Evolutionary conservation across 352 stramenopile species (phyloP), one percentile per base, ranked within the genome.

Genomic region (Phytopythium mirpurense): DNA sequence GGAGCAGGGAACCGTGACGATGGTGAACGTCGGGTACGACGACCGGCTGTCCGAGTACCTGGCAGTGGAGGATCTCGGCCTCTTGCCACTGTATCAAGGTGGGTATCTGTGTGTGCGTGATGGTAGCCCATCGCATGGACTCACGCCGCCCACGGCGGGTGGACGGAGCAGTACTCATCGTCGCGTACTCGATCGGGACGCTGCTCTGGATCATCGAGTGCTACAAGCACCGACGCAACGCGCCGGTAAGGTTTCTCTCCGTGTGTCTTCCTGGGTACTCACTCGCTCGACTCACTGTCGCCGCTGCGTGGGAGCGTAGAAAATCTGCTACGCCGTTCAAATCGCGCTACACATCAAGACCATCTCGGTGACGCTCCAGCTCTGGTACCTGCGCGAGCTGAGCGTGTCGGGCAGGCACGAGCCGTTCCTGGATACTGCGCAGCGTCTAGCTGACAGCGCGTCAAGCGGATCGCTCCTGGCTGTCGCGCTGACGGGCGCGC

Each of bases 11-110:
- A 51, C 37, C 2, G 71, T 62, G 15, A 70, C 45, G 8, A 81
- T 89, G 75, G 63, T 85, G 27, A 87, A 89, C 58, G 31, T 79
- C 10, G 71, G 71, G 9, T 79, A 68, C 43, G 73, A 87, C 51
- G 62, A 66, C 5, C 47, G 46, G 16, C 56, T 87, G 19, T 81
- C 75, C 31, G 75, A 90, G 54, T 74, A 87, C 63, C 58, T 90
- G 9, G 72, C 67, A 1, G 66, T 90, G 12, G 67, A 90, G 50
- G 61, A 90, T 21, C 62, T 87, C 10, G 78, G 78, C 0, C 51
- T 85, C 3, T 43, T 78, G 16, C 65, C 78, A n/a, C 42, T 87
- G 5, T 90, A 85, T 44, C 70, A 77, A 68, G 65, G 74, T 86
- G 47, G 5, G 12, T 0, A 5, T 52, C 14, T 32, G 19, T 18